phyloP scores from a whole-genome alignment of 2,329 filamentous ascomycete genomes.

The Cytospora mali region DNA sequence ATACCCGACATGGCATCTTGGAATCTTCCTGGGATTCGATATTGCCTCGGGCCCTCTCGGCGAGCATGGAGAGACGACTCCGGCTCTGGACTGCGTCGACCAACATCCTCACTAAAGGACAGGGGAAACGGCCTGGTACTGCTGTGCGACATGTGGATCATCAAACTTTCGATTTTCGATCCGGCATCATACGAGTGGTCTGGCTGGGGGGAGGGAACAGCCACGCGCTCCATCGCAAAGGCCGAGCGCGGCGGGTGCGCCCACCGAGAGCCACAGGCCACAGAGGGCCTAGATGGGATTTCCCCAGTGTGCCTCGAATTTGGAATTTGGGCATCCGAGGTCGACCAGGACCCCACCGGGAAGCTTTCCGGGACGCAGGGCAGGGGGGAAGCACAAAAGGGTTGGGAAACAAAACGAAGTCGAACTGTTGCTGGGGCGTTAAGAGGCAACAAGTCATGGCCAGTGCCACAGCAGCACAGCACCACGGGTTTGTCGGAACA shows the following conservation, averaged over 20 bases:
- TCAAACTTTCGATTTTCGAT: conserved; percentile 28
- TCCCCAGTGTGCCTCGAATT: not conserved
- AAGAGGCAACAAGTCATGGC: not conserved
- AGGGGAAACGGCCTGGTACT: conserved; percentile 15
- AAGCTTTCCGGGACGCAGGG: not conserved
- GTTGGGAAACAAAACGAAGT: not conserved
- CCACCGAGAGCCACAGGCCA: not conserved
- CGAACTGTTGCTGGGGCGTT: not conserved
- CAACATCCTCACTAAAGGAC: conserved; percentile 3
- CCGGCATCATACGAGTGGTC: conserved; percentile 27
- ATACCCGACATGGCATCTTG: conserved; percentile 22
- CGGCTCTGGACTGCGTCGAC: conserved; percentile 7
- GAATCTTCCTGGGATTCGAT: conserved; percentile 10
- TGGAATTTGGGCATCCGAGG: not conserved
- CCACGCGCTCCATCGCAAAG: conserved; percentile 5
- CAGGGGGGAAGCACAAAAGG: not conserved
- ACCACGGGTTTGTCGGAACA: not conserved
- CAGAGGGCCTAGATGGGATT: not conserved
- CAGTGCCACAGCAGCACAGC: not conserved
- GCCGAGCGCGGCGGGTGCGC: conserved; percentile 16
- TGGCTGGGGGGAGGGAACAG: conserved; percentile 15
- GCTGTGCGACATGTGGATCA: conserved; percentile 27
- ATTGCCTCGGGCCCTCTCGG: conserved; percentile 23
- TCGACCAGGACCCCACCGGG: not conserved
- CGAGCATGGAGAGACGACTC: conserved; percentile 11